Base-by-base conservation (phyloP, 2,329 filamentous ascomycete genomes). In the Botrytis fabae region DNA sequence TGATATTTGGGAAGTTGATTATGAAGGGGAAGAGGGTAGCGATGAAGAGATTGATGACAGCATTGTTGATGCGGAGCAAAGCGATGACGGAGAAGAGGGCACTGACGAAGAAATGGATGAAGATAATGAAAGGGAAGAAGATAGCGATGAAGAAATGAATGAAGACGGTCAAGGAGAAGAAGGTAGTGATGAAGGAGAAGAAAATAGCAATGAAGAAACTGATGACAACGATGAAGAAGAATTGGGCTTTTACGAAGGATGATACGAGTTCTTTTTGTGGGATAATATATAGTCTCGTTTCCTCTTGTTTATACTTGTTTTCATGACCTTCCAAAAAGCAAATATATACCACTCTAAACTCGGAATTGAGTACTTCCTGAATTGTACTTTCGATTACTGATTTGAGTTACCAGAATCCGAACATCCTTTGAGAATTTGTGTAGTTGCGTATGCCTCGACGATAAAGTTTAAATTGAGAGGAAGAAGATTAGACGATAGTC, bases 391-490 rank as follows among this genome's bases (percentile, higher is more conserved):
- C 60, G 22, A n/a, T n/a, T 40, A 2, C 4, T 3, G 22, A 42
- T 4, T 40, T 8, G 25, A 62, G 2, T n/a, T 18, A 7, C 12
- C 4, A 1, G 7, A 25, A 40, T 38, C 22, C 1, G 12, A 16
- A 18, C 9, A 42, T n/a, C 18, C 60, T 9, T 40, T n/a, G 18
- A 2, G 7, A 18, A 16, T 5, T 2, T 9, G 16, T 0, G 4
- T 9, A 40, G 60, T n/a, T n/a, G 12, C 14, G n/a, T 9, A 9
- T n/a, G n/a, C 51, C 51, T 25, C 14, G 12, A n/a, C 14, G 0
- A 62, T n/a, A 0, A 0, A 14, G 8, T 62, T 40, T n/a, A 40
- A 6, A 9, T 5, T 40, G 1, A 22, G 2, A 40, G 3, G 7
- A n/a, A 1, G 6, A 25, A 16, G 16, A 62, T 18, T 18, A 62